Percentiles rank a stretch among this genome's conserved stretches.
Evolutionary conservation across 2,329 filamentous ascomycete species (phyloP).

Genomic region (Verticillium isaacii): DNA sequence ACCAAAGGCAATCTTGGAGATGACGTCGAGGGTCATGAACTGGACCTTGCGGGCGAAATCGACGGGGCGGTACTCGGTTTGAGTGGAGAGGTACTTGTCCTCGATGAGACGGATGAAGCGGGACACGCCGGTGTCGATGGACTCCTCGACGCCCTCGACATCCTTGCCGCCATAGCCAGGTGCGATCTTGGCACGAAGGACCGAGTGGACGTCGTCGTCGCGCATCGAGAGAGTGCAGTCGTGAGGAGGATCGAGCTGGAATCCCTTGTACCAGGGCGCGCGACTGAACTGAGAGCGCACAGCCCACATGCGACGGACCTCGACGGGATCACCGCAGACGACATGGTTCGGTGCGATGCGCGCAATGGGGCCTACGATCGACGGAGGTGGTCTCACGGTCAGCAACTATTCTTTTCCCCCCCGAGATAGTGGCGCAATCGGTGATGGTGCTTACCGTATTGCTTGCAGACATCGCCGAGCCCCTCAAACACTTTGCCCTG

Average conservation of each 20-base stretch:
- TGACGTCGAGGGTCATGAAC: constrained; percentile 49
- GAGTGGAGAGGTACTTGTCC: constrained; percentile 27
- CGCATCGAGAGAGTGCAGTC: constrained; percentile 24
- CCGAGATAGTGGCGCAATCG: background rate
- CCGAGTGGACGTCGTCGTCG: constrained; percentile 32
- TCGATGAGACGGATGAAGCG: constrained; percentile 39
- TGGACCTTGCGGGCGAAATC: constrained; percentile 43
- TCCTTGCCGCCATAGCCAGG: constrained; percentile 41
- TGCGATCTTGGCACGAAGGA: constrained; percentile 40
- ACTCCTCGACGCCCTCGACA: constrained; percentile 40
- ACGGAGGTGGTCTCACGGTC: constrained; percentile 9
- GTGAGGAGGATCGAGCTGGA: constrained; percentile 21
- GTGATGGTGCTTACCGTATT: constrained; percentile 14
- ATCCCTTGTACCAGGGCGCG: constrained; percentile 21
- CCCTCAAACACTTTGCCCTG: constrained; percentile 16
- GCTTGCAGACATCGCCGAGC: constrained; percentile 5
- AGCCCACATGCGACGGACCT: constrained; percentile 5
- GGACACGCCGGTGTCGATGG: constrained; percentile 40
- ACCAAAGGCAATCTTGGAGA: constrained; percentile 45
- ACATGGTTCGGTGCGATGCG: constrained; percentile 15
- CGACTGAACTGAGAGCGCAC: constrained; percentile 10
- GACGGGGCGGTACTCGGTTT: constrained; percentile 30
- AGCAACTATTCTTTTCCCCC: too few relatives aligned
- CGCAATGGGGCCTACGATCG: constrained; percentile 17
- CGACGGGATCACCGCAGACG: constrained; percentile 9